phyloP scores from a whole-genome alignment of 768 basidiomycete genomes.

The Xerocomus brunneocitrinus region DNA sequence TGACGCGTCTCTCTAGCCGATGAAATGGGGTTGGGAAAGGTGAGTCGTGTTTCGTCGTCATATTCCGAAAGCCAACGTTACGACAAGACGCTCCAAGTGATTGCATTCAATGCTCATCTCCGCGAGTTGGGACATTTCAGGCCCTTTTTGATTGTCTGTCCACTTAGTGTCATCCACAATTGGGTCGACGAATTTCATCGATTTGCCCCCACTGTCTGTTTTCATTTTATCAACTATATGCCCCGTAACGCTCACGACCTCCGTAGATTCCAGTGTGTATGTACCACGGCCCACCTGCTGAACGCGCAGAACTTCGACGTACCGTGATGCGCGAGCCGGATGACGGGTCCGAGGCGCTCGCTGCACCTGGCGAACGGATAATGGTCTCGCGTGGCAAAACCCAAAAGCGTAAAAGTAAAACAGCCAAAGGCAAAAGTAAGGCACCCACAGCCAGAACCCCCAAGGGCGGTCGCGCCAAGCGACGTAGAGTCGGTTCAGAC shows the following conservation, averaged over 20 bases:
- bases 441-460: conserved; percentile 9
- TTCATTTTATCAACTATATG: background rate
- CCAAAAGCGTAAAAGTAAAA: conserved; percentile 18
- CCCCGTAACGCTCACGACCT: background rate
- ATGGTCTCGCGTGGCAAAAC: conserved; percentile 19
- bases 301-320: conserved; percentile 74
- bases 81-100: conserved; percentile 84
- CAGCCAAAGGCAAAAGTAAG: conserved; percentile 6
- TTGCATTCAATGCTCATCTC: conserved; percentile 89
- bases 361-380: conserved; percentile 22
- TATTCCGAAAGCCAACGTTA: background rate
- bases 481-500: conserved; percentile 15
- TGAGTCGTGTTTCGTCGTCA: conserved; percentile 21
- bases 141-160: conserved; percentile 87
- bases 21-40: conserved; percentile 93
- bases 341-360: conserved; percentile 21
- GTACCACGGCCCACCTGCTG: conserved; percentile 83
- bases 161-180: conserved; percentile 89
- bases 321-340: conserved; percentile 47
- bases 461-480: conserved; percentile 14
- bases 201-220: conserved; percentile 72
- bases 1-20: conserved; percentile 52
- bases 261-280: conserved; percentile 77
- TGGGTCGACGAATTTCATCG: conserved; percentile 83
- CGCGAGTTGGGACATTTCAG: conserved; percentile 64